phyloP scores from a whole-genome alignment of 345 rosid species.

The Abelmoschus esculentus region DNA sequence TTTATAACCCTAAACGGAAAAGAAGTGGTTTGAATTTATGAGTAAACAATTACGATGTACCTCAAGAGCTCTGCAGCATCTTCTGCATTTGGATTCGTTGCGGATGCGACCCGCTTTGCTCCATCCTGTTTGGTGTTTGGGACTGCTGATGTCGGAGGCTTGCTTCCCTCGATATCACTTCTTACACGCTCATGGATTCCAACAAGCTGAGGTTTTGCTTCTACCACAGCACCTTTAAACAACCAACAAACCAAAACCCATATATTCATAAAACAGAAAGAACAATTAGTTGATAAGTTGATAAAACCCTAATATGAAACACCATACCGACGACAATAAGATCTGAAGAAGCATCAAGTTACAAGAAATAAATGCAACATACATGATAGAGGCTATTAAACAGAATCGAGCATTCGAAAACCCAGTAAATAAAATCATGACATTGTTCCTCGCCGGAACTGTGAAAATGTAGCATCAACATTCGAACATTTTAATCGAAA shows the following conservation, averaged over 20 bases:
- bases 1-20: neutral
- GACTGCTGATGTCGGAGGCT: slow-evolving; percentile 33
- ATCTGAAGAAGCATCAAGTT: neutral
- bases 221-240: slow-evolving; percentile 60
- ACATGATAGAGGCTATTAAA: neutral
- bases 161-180: slow-evolving; percentile 61
- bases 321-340: neutral
- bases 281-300: neutral
- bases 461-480: neutral
- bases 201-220: slow-evolving; percentile 78
- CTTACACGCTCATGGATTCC: slow-evolving; percentile 84
- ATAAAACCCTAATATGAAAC: neutral
- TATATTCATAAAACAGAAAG: neutral
- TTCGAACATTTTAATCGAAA: neutral
- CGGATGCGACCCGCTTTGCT: slow-evolving; percentile 53
- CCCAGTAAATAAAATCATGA: neutral
- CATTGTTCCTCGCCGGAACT: neutral
- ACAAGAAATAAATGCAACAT: neutral
- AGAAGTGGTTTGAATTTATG: neutral
- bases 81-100: slow-evolving; percentile 77
- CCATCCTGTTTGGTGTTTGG: slow-evolving; percentile 31
- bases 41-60: slow-evolving; percentile 22
- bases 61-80: slow-evolving; percentile 88
- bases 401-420: neutral
- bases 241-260: slow-evolving; percentile 6